Percentiles rank a stretch among this genome's conserved stretches.
Conservation (phyloP, 345 rosid genomes). For the Corchorus olitorius region DNA sequence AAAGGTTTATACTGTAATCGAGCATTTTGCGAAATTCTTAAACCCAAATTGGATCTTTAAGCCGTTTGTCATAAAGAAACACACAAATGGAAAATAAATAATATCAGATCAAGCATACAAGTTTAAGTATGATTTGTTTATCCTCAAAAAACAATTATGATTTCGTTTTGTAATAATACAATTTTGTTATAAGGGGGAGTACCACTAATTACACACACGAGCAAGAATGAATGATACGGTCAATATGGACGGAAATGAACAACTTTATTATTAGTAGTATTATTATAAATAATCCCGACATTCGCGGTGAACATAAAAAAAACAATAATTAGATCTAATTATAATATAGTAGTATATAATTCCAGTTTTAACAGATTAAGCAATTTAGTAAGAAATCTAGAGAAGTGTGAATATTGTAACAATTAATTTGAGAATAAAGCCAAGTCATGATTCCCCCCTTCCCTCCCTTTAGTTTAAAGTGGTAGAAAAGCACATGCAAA, state of each 20-base stretch:
- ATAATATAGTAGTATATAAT: not conserved
- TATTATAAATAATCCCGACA: conserved; percentile 20
- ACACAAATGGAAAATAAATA: too few relatives aligned
- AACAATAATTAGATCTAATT: conserved; percentile 3
- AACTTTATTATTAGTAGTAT: not conserved
- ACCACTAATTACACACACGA: not conserved
- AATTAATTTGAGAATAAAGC: conserved; percentile 31
- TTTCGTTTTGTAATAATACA: not conserved
- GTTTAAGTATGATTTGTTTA: not conserved
- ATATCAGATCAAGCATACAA: not conserved
- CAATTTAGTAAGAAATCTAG: conserved; percentile 30
- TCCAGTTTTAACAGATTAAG: conserved; percentile 6
- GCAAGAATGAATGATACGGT: conserved; percentile 18
- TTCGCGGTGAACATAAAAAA: conserved; percentile 19
- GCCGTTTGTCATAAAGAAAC: too few relatives aligned
- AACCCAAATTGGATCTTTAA: too few relatives aligned
- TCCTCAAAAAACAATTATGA: too few relatives aligned
- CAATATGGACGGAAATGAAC: conserved; percentile 26
- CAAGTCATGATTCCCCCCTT: conserved; percentile 38
- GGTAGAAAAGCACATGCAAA: conserved; percentile 42
- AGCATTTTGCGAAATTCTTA: too few relatives aligned
- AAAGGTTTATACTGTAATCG: too few relatives aligned
- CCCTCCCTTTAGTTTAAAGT: conserved; percentile 36
- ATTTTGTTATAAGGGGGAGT: not conserved
- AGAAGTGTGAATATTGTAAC: conserved; percentile 16